Conservation (phyloP, 2,329 filamentous ascomycete species). For the Nigrograna mackinnonii region DNA sequence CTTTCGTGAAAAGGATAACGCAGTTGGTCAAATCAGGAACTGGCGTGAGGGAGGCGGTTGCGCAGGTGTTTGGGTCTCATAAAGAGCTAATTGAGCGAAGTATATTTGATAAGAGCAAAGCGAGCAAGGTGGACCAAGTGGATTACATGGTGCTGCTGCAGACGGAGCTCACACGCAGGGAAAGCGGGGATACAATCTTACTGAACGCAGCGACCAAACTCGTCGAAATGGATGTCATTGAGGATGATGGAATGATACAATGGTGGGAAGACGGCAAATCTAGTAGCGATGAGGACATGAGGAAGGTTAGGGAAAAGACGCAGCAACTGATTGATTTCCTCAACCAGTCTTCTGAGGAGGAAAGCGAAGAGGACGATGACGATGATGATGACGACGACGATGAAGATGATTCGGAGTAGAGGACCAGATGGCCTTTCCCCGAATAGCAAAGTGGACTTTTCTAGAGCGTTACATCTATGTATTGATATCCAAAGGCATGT, state of each 20-base stretch:
- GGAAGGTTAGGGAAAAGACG: slow-evolving; percentile 71
- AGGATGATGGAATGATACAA: slow-evolving; percentile 83
- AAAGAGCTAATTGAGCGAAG: slow-evolving; percentile 63
- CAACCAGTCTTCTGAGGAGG: slow-evolving; percentile 74
- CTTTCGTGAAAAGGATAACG: slow-evolving; percentile 80
- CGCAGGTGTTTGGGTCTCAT: slow-evolving; percentile 52
- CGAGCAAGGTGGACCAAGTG: slow-evolving; percentile 70
- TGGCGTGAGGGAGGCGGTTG: slow-evolving; percentile 44
- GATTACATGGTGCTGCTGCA: slow-evolving; percentile 85
- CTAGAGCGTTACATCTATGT: too few species aligned
- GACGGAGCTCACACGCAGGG: slow-evolving; percentile 70
- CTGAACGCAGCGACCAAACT: slow-evolving; percentile 81
- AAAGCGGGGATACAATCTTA: slow-evolving; percentile 69
- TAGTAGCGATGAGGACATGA: slow-evolving; percentile 69
- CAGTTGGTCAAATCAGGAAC: slow-evolving; percentile 63
- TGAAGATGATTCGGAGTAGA: too few species aligned
- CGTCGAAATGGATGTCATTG: slow-evolving; percentile 80
- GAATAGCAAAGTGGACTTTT: too few species aligned
- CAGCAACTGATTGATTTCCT: slow-evolving; percentile 77
- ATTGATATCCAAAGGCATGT: too few species aligned
- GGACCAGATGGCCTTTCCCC: too few species aligned
- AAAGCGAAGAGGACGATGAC: slow-evolving; percentile 65
- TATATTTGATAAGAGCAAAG: slow-evolving; percentile 59
- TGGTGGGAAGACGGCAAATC: slow-evolving; percentile 86
- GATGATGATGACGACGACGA: slow-evolving; percentile 21